Conservation (phyloP, 2,329 filamentous ascomycete species). For the Zasmidium citrigriseum region DNA sequence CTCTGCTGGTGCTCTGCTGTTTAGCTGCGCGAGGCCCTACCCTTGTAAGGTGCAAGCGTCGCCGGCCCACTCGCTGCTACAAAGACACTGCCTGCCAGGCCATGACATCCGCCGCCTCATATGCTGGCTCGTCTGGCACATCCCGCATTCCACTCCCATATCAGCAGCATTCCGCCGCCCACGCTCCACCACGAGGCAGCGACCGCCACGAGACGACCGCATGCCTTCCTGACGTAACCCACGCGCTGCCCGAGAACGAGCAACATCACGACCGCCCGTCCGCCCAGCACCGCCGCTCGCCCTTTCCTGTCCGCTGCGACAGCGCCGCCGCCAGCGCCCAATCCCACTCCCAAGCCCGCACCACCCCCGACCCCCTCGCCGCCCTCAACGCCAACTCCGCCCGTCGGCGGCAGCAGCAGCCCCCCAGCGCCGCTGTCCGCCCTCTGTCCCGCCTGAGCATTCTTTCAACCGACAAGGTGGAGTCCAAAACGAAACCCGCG, state of each 20-base stretch:
- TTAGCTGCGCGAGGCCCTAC: slow-evolving; percentile 3
- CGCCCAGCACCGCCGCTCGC: slow-evolving; percentile 1
- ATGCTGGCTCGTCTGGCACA: slow-evolving; percentile 12
- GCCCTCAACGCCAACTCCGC: not conserved
- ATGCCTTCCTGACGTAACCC: slow-evolving; percentile 11
- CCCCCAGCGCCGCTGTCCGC: slow-evolving; percentile 1
- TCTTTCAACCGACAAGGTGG: slow-evolving; percentile 30
- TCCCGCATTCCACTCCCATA: slow-evolving; percentile 21
- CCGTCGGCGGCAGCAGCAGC: not conserved
- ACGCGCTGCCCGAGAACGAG: not conserved
- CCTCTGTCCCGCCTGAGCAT: not conserved
- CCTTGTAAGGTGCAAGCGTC: slow-evolving; percentile 20
- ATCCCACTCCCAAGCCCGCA: not conserved
- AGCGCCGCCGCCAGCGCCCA: slow-evolving; percentile 1
- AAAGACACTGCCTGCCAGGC: slow-evolving; percentile 16
- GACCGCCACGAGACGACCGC: slow-evolving; percentile 22
- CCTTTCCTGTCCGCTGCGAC: slow-evolving; percentile 1
- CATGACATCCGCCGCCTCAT: slow-evolving; percentile 20
- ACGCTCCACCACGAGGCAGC: slow-evolving; percentile 5
- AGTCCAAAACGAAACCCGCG: slow-evolving; percentile 28
- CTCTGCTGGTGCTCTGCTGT: not conserved
- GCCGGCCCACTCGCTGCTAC: slow-evolving; percentile 20
- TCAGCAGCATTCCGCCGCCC: slow-evolving; percentile 18
- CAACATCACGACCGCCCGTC: not conserved
- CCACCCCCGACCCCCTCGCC: not conserved